phyloP scores from a whole-genome alignment of 768 basidiomycete genomes.

The Favolaschia claudopus region DNA sequence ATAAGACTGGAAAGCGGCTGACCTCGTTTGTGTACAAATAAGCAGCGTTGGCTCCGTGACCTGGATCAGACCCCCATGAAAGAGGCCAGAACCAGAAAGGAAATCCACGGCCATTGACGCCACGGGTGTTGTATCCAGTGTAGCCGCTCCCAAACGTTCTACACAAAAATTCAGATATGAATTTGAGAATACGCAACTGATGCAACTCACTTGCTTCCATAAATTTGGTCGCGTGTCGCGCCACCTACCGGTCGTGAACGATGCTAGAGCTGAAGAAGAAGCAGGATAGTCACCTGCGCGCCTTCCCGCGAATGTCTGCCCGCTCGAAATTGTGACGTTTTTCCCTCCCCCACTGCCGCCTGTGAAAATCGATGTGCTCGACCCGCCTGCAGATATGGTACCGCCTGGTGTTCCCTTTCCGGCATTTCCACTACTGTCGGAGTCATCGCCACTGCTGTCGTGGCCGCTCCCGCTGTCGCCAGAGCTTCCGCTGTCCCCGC shows the following conservation, averaged over 20 bases:
- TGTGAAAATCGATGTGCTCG: background rate
- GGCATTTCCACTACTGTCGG: too few relatives aligned
- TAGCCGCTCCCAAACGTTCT: conserved; percentile 67
- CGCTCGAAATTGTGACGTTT: conserved; percentile 42
- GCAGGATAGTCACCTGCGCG: conserved; percentile 25
- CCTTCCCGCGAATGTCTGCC: conserved; percentile 49
- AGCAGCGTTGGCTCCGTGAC: conserved; percentile 28
- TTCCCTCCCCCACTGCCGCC: conserved; percentile 31
- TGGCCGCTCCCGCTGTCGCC: too few relatives aligned
- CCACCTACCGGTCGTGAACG: conserved; percentile 43
- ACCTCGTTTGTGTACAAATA: conserved; percentile 49
- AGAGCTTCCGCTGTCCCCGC: too few relatives aligned
- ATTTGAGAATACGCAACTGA: background rate
- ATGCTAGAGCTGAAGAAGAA: background rate
- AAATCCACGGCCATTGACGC: conserved; percentile 53
- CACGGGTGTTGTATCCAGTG: conserved; percentile 48
- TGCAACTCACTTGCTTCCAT: conserved; percentile 45
- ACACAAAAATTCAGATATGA: conserved; percentile 1
- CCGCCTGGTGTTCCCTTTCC: too few relatives aligned
- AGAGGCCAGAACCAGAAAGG: conserved; percentile 68
- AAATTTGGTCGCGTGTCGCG: conserved; percentile 49
- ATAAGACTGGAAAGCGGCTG: background rate
- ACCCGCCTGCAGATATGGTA: background rate
- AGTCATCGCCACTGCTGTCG: too few relatives aligned
- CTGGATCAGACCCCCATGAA: conserved; percentile 48